phyloP scores from a whole-genome alignment of 305 asterid species.

The Fraxinus velutina region DNA sequence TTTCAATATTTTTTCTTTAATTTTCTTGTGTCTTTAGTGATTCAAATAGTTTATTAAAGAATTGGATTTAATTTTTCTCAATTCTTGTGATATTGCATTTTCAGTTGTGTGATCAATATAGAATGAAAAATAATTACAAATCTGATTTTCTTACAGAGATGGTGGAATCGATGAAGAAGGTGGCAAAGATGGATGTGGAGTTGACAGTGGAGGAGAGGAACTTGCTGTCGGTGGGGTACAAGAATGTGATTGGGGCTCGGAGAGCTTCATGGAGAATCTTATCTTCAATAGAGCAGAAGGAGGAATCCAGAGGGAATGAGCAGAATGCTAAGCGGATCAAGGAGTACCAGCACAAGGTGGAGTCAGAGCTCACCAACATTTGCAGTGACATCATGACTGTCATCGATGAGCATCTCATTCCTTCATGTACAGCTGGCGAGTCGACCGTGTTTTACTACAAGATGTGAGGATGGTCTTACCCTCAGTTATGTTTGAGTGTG shows the following conservation, averaged over 20 bases:
- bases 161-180: slow-evolving; percentile 84
- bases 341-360: slow-evolving; percentile 75
- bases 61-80: not conserved
- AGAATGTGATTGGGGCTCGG: slow-evolving; percentile 79
- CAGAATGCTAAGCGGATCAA: slow-evolving; percentile 70
- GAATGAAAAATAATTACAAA: not conserved
- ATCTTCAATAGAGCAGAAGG: slow-evolving; percentile 80
- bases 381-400: slow-evolving; percentile 68
- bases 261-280: slow-evolving; percentile 92
- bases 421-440: slow-evolving; percentile 67
- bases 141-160: slow-evolving; percentile 48
- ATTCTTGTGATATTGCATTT: not conserved
- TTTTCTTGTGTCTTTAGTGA: not conserved
- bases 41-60: not conserved
- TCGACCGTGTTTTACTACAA: slow-evolving; percentile 80
- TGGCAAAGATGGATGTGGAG: slow-evolving; percentile 70
- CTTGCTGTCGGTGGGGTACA: slow-evolving; percentile 79
- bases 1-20: not conserved
- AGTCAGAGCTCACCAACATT: slow-evolving; percentile 60
- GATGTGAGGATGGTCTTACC: slow-evolving; percentile 43
- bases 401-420: slow-evolving; percentile 79
- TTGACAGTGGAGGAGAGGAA: slow-evolving; percentile 86
- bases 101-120: not conserved
- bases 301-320: slow-evolving; percentile 80
- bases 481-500: not conserved